Conservation (phyloP, 441 rosid species). For the Theobroma grandiflorum region DNA sequence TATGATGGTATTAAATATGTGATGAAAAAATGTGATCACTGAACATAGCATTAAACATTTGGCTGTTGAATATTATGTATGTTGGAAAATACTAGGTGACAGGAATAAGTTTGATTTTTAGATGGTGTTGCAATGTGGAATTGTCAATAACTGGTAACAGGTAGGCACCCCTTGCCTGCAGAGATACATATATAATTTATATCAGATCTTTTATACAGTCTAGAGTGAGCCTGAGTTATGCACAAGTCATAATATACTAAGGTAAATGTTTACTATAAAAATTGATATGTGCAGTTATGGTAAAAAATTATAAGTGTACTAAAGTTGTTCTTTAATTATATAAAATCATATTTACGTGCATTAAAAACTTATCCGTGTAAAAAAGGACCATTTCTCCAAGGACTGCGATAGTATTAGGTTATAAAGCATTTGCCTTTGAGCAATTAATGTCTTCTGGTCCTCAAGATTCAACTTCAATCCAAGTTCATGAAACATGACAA, state of each 20-base stretch:
- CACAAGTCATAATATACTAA: background rate
- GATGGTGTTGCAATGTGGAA: background rate
- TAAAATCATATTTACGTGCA: no score
- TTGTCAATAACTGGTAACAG: background rate
- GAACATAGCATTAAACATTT: no score
- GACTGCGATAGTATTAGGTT: background rate
- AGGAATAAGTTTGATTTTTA: background rate
- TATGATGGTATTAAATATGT: no score
- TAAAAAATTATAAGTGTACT: no score
- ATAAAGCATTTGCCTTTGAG: background rate
- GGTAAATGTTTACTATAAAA: background rate
- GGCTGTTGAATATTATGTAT: background rate
- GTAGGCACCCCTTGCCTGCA: background rate
- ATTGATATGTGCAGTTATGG: no score
- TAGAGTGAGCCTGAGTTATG: background rate
- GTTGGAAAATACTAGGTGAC: background rate
- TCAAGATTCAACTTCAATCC: background rate
- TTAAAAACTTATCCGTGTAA: background rate
- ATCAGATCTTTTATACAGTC: background rate
- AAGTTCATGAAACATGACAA: no score
- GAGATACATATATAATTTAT: background rate
- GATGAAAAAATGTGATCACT: no score
- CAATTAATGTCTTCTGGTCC: background rate
- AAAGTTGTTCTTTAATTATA: no score
- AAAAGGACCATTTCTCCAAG: background rate